Percentiles rank a stretch among this genome's conserved stretches.
These are phyloP conservation scores for Sporothrix pseudoabietina DNA, from an alignment of 2,329 filamentous ascomycete genomes.

Conservation along the genomic window DNA sequence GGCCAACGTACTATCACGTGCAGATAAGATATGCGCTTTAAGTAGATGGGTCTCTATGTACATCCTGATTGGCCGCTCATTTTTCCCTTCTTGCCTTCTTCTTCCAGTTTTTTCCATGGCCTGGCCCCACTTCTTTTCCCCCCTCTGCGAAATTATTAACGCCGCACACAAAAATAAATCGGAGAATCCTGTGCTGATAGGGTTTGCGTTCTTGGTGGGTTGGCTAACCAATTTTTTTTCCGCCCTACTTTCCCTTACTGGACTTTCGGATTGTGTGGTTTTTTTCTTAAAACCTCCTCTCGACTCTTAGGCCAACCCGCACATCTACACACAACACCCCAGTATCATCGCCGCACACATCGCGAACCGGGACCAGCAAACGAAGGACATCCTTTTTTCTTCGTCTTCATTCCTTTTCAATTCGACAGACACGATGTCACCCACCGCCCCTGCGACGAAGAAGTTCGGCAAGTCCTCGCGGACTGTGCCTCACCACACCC, in stretches of 20 bases:
- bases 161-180: conserved; percentile 33
- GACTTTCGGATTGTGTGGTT: conserved; percentile 27
- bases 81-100: conserved; percentile 26
- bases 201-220: conserved; percentile 28
- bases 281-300: conserved; percentile 30
- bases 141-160: conserved; percentile 20
- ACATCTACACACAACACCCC: conserved; percentile 28
- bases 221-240: conserved; percentile 34
- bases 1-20: conserved; percentile 14
- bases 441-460: conserved; percentile 73
- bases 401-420: conserved; percentile 25
- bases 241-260: conserved; percentile 29
- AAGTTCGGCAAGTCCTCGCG: conserved; percentile 91
- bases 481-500: conserved; percentile 79
- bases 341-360: conserved; percentile 29
- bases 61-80: conserved; percentile 13
- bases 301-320: conserved; percentile 30
- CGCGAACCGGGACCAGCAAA: conserved; percentile 30
- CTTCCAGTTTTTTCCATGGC: conserved; percentile 22
- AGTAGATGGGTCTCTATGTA: not conserved
- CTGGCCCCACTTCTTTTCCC: conserved; percentile 25
- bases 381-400: conserved; percentile 28
- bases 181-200: conserved; percentile 31
- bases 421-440: conserved; percentile 66
- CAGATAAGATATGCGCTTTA: not conserved